phyloP scores from a whole-genome alignment of 2,329 filamentous ascomycete species.

The Hirsutella thompsonii region DNA sequence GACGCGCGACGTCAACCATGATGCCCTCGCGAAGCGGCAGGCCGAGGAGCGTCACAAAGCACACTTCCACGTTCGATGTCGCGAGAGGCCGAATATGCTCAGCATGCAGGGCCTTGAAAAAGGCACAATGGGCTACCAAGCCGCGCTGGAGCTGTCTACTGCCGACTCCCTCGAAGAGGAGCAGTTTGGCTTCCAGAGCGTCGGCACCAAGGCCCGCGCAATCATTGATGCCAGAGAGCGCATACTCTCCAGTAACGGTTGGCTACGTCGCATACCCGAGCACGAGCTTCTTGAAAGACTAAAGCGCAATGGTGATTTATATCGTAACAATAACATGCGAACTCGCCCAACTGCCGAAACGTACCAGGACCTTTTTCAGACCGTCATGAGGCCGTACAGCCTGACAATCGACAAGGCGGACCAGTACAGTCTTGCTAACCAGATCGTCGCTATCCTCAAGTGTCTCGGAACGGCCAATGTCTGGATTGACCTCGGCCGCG shows the following conservation, averaged over 20 bases:
- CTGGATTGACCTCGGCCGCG: constrained; percentile 62
- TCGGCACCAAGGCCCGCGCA: constrained; percentile 39
- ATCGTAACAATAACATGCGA: constrained; percentile 38
- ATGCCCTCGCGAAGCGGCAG: constrained; percentile 27
- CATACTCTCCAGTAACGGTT: constrained; percentile 38
- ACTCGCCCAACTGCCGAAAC: constrained; percentile 40
- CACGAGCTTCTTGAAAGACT: constrained; percentile 45
- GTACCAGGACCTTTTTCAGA: constrained; percentile 49
- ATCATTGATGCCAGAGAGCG: constrained; percentile 45
- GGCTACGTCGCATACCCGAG: constrained; percentile 44
- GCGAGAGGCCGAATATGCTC: constrained; percentile 57
- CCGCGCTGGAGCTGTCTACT: constrained; percentile 52
- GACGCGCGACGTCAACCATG: constrained; percentile 34
- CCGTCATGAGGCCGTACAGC: constrained; percentile 43
- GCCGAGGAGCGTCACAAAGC: constrained; percentile 32
- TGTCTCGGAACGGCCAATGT: constrained; percentile 52
- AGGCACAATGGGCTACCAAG: constrained; percentile 56
- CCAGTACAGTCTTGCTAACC: constrained; percentile 51
- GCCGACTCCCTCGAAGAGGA: constrained; percentile 52
- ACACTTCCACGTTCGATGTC: constrained; percentile 45
- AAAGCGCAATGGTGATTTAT: constrained; percentile 40
- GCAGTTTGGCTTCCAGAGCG: constrained; percentile 44
- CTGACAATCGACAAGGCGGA: constrained; percentile 43
- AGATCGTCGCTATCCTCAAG: constrained; percentile 56
- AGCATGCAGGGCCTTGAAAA: constrained; percentile 60